Evolutionary conservation across 2,329 filamentous ascomycete genomes (phyloP).

Genomic region (Mycosphaerella arachidis): DNA sequence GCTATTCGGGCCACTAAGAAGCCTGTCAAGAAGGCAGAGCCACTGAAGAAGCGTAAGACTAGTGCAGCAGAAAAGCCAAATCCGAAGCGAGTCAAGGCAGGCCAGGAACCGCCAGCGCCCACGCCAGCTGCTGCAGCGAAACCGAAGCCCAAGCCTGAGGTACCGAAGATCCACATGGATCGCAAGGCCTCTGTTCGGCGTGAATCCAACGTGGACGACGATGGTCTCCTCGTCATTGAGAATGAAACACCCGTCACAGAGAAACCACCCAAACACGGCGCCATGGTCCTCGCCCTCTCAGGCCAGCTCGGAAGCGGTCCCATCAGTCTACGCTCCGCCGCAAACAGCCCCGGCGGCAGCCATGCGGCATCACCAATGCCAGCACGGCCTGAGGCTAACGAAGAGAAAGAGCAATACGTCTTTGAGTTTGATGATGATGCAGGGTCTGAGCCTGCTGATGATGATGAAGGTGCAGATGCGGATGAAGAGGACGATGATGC

Average conservation of each 20-base stretch:
- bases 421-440: conserved; percentile 28
- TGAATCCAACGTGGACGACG: conserved; percentile 26
- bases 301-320: conserved; percentile 37
- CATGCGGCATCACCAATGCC: conserved; percentile 21
- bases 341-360: conserved; percentile 35
- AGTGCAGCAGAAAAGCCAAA: conserved; percentile 17
- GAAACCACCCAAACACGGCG: conserved; percentile 20
- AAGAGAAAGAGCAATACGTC: conserved; percentile 21
- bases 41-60: conserved; percentile 24
- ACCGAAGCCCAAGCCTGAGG: conserved; percentile 12
- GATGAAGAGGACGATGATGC: conserved; percentile 33
- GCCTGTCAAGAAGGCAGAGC: conserved; percentile 8
- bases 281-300: conserved; percentile 28
- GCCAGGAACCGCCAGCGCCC: conserved; percentile 15
- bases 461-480: conserved; percentile 36
- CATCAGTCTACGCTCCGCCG: conserved; percentile 42
- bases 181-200: conserved; percentile 27
- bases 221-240: conserved; percentile 34
- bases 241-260: conserved; percentile 27
- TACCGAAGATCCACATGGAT: conserved; percentile 27
- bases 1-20: conserved; percentile 14
- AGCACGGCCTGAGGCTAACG: conserved; percentile 11
- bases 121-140: conserved; percentile 5
- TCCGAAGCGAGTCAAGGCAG: conserved; percentile 27
- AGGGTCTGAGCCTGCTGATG: conserved; percentile 12